These are phyloP conservation scores for Auriscalpium vulgare DNA, from an alignment of 768 basidiomycete species.

Conservation along the genomic window DNA sequence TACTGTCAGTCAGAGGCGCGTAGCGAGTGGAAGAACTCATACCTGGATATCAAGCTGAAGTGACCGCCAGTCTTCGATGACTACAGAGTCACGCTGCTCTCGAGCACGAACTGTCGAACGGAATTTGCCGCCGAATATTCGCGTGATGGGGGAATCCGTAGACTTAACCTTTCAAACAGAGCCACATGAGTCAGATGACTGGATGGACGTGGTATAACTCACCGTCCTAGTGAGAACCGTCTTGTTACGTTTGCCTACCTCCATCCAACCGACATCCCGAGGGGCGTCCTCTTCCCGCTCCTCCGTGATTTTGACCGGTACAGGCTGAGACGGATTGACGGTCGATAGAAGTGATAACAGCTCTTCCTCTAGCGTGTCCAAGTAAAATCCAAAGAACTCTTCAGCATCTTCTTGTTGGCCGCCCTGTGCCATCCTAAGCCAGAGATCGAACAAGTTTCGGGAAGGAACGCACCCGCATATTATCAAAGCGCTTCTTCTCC, in stretches of 20 bases:
- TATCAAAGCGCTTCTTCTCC: constrained; percentile 88
- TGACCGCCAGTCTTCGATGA: constrained; percentile 88
- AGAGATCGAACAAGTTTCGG: neutral
- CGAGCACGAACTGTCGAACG: constrained; percentile 77
- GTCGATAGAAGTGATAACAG: constrained; percentile 58
- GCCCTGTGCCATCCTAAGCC: constrained; percentile 35
- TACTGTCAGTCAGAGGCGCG: neutral
- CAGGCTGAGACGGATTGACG: constrained; percentile 32
- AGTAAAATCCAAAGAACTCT: constrained; percentile 96
- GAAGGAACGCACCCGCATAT: constrained; percentile 61
- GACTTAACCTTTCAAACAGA: constrained; percentile 52
- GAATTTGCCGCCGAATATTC: constrained; percentile 91
- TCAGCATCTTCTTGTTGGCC: constrained; percentile 98
- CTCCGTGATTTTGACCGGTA: constrained; percentile 29
- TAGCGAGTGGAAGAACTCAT: neutral
- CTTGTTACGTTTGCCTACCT: constrained; percentile 87
- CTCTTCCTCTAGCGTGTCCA: constrained; percentile 93
- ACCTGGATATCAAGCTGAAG: constrained; percentile 88
- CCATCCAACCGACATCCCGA: constrained; percentile 75
- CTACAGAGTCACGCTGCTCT: constrained; percentile 76
- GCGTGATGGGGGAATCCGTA: constrained; percentile 79
- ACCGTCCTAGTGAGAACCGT: constrained; percentile 75
- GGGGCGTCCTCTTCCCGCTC: constrained; percentile 36
- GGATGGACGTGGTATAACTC: constrained; percentile 22
- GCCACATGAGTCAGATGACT: constrained; percentile 1